A percentile compares a stretch with the other conserved stretches of the same genome.
phyloP scores from a whole-genome alignment of 2,329 filamentous ascomycete genomes.

The Trichoderma koningii region DNA sequence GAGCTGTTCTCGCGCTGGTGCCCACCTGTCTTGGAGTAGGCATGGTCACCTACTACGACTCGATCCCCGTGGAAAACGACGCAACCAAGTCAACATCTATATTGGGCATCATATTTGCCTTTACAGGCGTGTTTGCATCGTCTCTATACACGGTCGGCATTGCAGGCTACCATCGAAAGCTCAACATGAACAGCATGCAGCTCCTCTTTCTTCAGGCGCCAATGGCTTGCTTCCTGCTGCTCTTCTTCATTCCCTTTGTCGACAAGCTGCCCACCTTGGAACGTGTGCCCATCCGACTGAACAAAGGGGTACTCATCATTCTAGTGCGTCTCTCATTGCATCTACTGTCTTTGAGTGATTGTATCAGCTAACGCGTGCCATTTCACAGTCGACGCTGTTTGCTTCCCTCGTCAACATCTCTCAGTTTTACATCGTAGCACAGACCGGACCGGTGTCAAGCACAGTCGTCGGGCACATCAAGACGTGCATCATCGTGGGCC shows the following conservation, averaged over 20 bases:
- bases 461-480: constrained; percentile 68
- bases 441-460: constrained; percentile 64
- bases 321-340: constrained; percentile 47
- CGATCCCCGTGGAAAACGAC: constrained; percentile 50
- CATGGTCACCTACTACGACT: constrained; percentile 69
- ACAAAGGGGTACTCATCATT: neutral
- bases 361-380: constrained; percentile 35
- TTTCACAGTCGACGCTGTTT: constrained; percentile 67
- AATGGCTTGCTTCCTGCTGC: constrained; percentile 61
- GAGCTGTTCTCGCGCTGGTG: constrained; percentile 57
- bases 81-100: constrained; percentile 57
- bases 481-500: constrained; percentile 64
- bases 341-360: neutral
- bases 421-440: constrained; percentile 63
- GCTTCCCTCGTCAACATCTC: constrained; percentile 67
- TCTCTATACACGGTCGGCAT: constrained; percentile 72
- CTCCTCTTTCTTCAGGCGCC: constrained; percentile 69
- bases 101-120: constrained; percentile 65
- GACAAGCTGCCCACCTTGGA: constrained; percentile 59
- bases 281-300: neutral
- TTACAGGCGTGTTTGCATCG: constrained; percentile 64
- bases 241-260: constrained; percentile 66
- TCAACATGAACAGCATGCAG: constrained; percentile 69
- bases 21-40: constrained; percentile 66
- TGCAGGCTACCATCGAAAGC: constrained; percentile 63